A percentile compares a stretch with the other conserved stretches of the same genome.
Evolutionary conservation across 768 basidiomycete species (phyloP).

Genomic region (Lyophyllum shimeji): DNA sequence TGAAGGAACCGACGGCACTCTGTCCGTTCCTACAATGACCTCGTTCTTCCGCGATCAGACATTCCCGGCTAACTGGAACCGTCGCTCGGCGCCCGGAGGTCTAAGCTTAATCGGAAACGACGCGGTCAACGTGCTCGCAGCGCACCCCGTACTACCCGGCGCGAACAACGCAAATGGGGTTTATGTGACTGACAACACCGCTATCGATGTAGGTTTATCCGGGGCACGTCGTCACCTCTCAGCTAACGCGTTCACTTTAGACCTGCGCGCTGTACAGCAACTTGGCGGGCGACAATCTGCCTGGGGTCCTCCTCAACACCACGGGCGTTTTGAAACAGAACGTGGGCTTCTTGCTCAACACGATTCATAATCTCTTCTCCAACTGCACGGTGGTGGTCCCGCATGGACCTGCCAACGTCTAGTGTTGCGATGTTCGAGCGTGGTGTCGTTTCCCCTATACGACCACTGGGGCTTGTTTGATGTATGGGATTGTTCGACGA

Average conservation of each 20-base stretch:
- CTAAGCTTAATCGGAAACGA: neutral
- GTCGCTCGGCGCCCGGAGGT: conserved; percentile 1
- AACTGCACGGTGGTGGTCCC: neutral
- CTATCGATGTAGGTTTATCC: neutral
- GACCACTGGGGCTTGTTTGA: too few relatives aligned
- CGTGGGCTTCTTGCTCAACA: neutral
- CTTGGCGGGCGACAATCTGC: conserved; percentile 12
- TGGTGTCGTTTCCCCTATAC: too few relatives aligned
- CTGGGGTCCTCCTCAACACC: conserved; percentile 13
- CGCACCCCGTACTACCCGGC: conserved; percentile 12
- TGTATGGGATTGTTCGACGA: too few relatives aligned
- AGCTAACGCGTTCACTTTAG: neutral
- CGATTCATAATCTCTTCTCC: neutral
- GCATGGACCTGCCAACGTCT: neutral
- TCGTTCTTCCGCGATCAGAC: conserved; percentile 16
- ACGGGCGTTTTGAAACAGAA: conserved; percentile 14
- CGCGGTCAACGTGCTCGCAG: neutral
- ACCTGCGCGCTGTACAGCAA: conserved; percentile 7
- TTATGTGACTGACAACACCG: conserved; percentile 5
- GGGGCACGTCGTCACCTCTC: neutral
- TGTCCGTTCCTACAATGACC: conserved; percentile 13
- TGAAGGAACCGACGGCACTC: conserved; percentile 12
- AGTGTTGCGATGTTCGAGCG: neutral
- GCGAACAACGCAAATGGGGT: conserved; percentile 8
- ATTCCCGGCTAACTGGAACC: conserved; percentile 13